Conservation (phyloP, 352 stramenopile genomes). For the Globisporangium canariense region DNA sequence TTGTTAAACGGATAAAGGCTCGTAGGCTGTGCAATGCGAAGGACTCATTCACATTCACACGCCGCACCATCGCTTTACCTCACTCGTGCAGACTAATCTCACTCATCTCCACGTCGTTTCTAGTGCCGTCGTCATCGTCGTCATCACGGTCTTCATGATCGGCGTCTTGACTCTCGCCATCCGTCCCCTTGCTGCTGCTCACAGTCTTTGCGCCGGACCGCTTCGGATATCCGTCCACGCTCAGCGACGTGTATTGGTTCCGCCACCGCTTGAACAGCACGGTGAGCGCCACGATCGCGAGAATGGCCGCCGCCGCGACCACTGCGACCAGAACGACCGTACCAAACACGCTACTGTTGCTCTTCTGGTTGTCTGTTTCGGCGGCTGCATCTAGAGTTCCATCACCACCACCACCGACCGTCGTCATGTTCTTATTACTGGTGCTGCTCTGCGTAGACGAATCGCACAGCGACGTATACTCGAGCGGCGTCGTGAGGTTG, state of each 20-base stretch:
- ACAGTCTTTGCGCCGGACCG: conserved; percentile 13
- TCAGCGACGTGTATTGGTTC: conserved; percentile 57
- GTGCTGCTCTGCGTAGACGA: neutral
- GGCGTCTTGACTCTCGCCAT: conserved; percentile 15
- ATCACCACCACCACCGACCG: neutral
- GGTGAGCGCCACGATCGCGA: conserved; percentile 32
- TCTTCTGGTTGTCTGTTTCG: conserved; percentile 2
- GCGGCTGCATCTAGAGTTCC: neutral
- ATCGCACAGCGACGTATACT: conserved; percentile 10
- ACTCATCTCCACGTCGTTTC: conserved; percentile 35
- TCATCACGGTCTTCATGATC: conserved; percentile 11
- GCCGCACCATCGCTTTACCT: neutral
- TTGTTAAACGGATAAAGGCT: too few species aligned
- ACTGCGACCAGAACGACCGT: conserved; percentile 30
- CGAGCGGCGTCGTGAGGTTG: conserved; percentile 27
- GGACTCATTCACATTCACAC: neutral
- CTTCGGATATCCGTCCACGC: conserved; percentile 14
- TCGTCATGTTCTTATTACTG: neutral
- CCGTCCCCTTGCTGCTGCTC: conserved; percentile 11
- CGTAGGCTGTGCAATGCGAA: neutral
- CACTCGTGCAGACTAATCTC: conserved; percentile 52
- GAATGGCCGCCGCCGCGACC: conserved; percentile 28
- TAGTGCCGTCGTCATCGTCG: conserved; percentile 4
- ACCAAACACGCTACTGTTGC: conserved; percentile 31
- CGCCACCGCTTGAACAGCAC: conserved; percentile 44